Conservation (phyloP, 2,329 filamentous ascomycete genomes). For the Dothiorella sarmentorum region DNA sequence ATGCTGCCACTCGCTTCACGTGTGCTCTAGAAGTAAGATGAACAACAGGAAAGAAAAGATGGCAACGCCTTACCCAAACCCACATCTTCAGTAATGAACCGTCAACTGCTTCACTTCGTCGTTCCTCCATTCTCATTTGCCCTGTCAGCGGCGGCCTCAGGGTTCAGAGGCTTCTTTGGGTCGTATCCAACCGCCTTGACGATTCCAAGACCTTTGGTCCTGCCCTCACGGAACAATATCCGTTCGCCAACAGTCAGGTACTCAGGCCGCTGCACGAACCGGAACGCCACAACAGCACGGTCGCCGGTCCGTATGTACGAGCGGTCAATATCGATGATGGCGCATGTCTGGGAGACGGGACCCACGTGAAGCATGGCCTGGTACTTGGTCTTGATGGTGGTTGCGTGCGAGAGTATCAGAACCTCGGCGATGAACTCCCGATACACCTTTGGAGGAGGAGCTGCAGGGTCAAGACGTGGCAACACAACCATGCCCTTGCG, state of each 20-base stretch:
- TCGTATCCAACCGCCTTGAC: constrained; percentile 92
- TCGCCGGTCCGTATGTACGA: constrained; percentile 92
- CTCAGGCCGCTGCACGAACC: constrained; percentile 90
- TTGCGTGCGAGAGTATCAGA: constrained; percentile 90
- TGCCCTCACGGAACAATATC: constrained; percentile 87
- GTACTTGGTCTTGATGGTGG: constrained; percentile 94
- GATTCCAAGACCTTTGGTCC: constrained; percentile 92
- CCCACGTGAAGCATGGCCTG: constrained; percentile 98
- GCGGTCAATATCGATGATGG: constrained; percentile 97
- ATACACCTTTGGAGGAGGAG: constrained; percentile 50
- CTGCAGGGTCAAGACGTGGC: constrained; percentile 70
- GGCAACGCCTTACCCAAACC: too few relatives aligned
- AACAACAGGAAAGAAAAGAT: too few relatives aligned
- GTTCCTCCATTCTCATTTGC: constrained; percentile 5
- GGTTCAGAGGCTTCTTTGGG: constrained; percentile 47
- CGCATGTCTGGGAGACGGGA: constrained; percentile 89
- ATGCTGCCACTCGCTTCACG: too few relatives aligned
- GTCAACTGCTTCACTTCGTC: neutral
- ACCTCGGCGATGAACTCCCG: constrained; percentile 65
- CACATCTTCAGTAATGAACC: too few relatives aligned
- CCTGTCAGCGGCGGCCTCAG: constrained; percentile 4
- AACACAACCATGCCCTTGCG: constrained; percentile 97
- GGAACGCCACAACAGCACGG: constrained; percentile 88
- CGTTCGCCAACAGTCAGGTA: constrained; percentile 86
- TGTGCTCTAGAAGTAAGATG: too few relatives aligned